Base-by-base conservation (phyloP, 2,329 filamentous ascomycete species). In the Aspergillus bombycis region DNA sequence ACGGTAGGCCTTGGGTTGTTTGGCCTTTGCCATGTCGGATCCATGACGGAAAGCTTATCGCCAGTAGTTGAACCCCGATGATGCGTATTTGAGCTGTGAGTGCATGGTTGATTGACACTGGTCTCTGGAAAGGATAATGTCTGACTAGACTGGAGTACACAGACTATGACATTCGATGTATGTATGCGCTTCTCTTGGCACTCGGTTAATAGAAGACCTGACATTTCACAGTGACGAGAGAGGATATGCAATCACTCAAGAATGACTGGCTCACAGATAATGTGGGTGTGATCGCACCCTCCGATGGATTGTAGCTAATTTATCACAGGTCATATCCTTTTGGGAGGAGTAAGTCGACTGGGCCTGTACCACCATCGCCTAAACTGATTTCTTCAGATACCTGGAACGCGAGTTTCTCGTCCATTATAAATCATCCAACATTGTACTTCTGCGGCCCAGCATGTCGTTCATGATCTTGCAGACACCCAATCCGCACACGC, bases 261-360 rank as follows among this genome's bases (percentile, higher is more conserved):
- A 85, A 91, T 78, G 95, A 97, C 83, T 99, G 95, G 95, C 84
- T 99, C 58, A 97, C 94, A 50, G 95, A 99, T 78, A 97, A 97
- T 82, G 92, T 94, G 83, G 69, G 86, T 80, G 63, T 48, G 48
- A 63, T 63, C 41, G 32, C 28, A 58, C 26, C 57, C 50, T 58
- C 36, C 57, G 43, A 53, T 61, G 38, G 50, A 59, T 64, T 28
- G 38, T 75, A 67, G 70, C 68, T 71, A 64, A 78, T 59, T 38
- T 38, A 32, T 70, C 57, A 53, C 70, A 94, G 91, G 94, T 93
- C 71, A 98, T 99, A 69, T 90, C 93, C 57, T 98, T 99, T 77
- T 99, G 95, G 94, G 92, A 98, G 85, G 94, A 98, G 85, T 96
- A 88, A 71, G 82, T 78, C 45, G 32, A 41, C 56, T 56, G 34